phyloP scores from a whole-genome alignment of 1,284 basidiomycete genomes.

The Spongiforma sp. region DNA sequence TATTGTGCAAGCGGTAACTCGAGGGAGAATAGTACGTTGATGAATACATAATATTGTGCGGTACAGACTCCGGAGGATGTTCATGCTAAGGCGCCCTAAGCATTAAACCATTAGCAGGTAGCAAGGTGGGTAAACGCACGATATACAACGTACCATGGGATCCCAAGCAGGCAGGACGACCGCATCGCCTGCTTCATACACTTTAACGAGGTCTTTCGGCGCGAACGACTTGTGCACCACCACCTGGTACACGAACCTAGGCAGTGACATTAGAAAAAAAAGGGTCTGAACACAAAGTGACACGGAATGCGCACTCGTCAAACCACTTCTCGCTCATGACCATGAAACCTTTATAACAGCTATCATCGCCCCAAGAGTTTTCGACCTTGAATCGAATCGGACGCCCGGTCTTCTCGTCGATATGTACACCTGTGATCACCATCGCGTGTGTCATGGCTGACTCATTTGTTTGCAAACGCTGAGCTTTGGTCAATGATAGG shows the following conservation, averaged over 20 bases:
- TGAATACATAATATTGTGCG: neutral
- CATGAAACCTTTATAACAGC: constrained; percentile 89
- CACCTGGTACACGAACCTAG: constrained; percentile 85
- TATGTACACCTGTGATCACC: constrained; percentile 93
- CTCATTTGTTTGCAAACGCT: constrained; percentile 84
- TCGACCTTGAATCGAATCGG: constrained; percentile 93
- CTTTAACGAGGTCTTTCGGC: constrained; percentile 77
- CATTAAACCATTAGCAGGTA: constrained; percentile 5
- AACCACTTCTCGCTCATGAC: constrained; percentile 95
- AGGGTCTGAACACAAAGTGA: neutral
- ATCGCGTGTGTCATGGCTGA: constrained; percentile 93
- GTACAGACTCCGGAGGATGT: neutral
- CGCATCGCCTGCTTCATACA: constrained; percentile 73
- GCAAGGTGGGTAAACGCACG: neutral
- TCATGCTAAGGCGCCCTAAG: constrained; percentile 41
- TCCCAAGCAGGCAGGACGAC: constrained; percentile 86
- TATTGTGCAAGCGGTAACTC: constrained; percentile 1
- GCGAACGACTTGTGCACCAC: constrained; percentile 84
- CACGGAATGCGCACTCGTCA: constrained; percentile 66
- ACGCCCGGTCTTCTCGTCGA: constrained; percentile 72
- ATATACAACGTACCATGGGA: constrained; percentile 72
- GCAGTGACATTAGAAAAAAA: constrained; percentile 10
- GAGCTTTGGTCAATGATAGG: constrained; percentile 77
- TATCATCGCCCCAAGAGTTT: constrained; percentile 90
- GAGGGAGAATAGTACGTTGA: neutral